Evolutionary conservation across 1,284 basidiomycete species (phyloP), one percentile per base, ranked within the genome.

Genomic region (Nidula niveotomentosa): DNA sequence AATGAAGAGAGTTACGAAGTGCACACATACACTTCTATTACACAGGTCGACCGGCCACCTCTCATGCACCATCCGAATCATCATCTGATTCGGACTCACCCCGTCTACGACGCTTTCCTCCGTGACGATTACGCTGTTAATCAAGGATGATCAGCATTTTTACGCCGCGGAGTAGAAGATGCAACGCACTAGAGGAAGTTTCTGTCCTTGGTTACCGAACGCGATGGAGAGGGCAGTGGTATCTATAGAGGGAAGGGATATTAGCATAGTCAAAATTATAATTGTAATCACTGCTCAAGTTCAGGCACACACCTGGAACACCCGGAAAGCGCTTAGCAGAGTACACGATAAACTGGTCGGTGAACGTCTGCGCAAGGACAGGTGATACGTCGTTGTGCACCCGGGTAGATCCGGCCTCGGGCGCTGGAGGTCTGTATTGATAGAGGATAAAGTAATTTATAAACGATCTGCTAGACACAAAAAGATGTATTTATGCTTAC

Each of bases 261-360:
- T 57, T 53, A 51, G 47, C 52, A 51, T 60, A 46, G 37, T 30
- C 46, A 43, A 55, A 50, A 56, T 17, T 48, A 44, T 45, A 48
- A 18, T 45, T 43, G 43, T 53, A 17, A 49, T 35, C 55, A 53
- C 13, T 0, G 35, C 15, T 33, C 30, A 52, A 37, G 34, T 46
- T 50, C 54, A 60, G 57, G 45, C 60, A 74, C 81, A 64, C 70
- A 92, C 91, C 88, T 75, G 92, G 90, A 36, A 96, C 93, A 46
- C 94, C 94, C 37, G 94, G 94, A 75, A 96, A 96, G 36, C 91
- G 84, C 73, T 96, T 96, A 36, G 93, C 93, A 3, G 93, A 94
- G 71, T 82, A 96, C 1, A 96, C 95, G n/a, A 86, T 84, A 67
- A 97, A 96, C 15, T 86, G 78, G n/a, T 93, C 86, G 48, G 92